Evolutionary conservation across 1,284 basidiomycete species (phyloP).

Genomic region (Melampsora larici-populina): DNA sequence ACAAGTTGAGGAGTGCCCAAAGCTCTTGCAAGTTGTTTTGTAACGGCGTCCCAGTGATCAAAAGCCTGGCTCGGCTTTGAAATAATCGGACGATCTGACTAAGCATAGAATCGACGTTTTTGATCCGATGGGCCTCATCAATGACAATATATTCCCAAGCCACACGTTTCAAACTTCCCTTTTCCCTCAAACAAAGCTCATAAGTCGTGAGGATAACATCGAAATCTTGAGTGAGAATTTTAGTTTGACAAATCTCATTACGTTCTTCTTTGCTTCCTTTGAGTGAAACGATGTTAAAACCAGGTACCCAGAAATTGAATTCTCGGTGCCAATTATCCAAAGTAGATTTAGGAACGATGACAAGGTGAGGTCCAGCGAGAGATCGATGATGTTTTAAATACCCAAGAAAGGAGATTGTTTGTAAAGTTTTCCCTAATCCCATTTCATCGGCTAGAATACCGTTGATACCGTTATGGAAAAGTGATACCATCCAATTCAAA

Average conservation of each 20-base stretch:
- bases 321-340: conserved; percentile 96
- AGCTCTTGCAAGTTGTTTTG: conserved; percentile 98
- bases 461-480: conserved; percentile 88
- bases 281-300: conserved; percentile 76
- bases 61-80: conserved; percentile 76
- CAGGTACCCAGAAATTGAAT: conserved; percentile 86
- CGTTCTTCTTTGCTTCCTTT: conserved; percentile 89
- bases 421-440: conserved; percentile 88
- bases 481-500: conserved; percentile 91
- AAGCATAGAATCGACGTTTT: conserved; percentile 95
- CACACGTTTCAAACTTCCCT: conserved; percentile 84
- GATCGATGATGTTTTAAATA: conserved; percentile 84
- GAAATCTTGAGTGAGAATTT: conserved; percentile 82
- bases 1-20: conserved; percentile 88
- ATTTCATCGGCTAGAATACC: conserved; percentile 93
- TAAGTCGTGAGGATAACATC: conserved; percentile 95
- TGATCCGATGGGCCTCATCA: conserved; percentile 98
- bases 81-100: conserved; percentile 93
- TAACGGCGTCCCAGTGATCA: conserved; percentile 95
- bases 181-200: conserved; percentile 95
- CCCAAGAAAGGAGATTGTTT: conserved; percentile 95
- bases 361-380: conserved; percentile 78
- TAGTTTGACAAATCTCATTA: conserved; percentile 70
- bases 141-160: conserved; percentile 98
- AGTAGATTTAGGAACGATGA: conserved; percentile 96